Conservation (phyloP, 805 yeast species). For the Wickerhamomyces bisporus region DNA sequence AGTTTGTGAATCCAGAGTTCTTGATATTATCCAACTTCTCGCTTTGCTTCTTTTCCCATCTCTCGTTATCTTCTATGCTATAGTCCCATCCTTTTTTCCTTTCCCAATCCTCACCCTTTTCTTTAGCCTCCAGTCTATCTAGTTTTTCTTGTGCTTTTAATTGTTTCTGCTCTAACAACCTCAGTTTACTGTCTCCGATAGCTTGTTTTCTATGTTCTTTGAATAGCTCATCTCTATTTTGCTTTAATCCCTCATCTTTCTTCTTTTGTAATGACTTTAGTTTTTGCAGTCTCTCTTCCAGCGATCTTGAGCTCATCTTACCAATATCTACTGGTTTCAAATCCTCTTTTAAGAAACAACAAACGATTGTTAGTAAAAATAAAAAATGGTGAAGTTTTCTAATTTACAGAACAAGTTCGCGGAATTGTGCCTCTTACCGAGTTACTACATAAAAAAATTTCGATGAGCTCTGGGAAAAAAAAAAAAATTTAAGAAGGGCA, state of each 20-base stretch:
- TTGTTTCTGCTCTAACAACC: conserved; percentile 28
- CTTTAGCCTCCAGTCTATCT: conserved; percentile 24
- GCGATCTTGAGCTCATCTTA: not conserved
- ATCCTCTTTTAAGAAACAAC: too few species aligned
- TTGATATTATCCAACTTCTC: conserved; percentile 23
- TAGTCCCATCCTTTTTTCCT: conserved; percentile 46
- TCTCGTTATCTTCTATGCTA: conserved; percentile 59
- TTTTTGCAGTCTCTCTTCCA: conserved; percentile 18
- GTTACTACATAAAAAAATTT: not conserved
- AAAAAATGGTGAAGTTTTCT: not conserved
- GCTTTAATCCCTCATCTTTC: conserved; percentile 25
- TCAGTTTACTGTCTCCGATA: conserved; percentile 19
- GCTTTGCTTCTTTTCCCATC: conserved; percentile 46
- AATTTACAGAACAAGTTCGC: conserved; percentile 1
- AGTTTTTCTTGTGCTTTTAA: conserved; percentile 34
- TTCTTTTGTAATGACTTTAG: conserved; percentile 24
- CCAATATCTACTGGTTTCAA: too few species aligned
- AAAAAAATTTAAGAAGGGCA: not conserved
- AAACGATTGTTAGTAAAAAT: conserved; percentile 1
- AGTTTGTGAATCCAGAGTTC: conserved; percentile 42
- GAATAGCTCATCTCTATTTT: conserved; percentile 33
- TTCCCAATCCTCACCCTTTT: conserved; percentile 35
- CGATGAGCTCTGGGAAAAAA: conserved; percentile 2
- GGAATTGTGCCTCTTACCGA: not conserved
- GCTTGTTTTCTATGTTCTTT: conserved; percentile 28